phyloP scores from a whole-genome alignment of 495 filamentous ascomycete genomes.

The Lindgomyces ingoldianus region DNA sequence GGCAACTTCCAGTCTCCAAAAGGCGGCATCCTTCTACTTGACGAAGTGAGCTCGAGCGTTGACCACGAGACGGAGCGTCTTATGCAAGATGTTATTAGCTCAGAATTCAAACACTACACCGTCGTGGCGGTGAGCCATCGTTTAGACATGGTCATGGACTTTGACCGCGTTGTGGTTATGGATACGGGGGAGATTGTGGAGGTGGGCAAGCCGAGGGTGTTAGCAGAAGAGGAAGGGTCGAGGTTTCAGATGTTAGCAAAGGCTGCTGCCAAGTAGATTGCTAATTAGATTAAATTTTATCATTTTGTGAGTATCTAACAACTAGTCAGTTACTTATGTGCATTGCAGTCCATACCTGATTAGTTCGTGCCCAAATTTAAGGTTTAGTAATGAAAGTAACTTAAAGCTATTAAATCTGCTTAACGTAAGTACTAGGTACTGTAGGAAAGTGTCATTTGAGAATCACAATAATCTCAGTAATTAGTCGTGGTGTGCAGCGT shows the following conservation, averaged over 20 bases:
- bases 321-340: too few relatives aligned
- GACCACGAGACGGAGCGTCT: slow-evolving; percentile 50
- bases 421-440: too few relatives aligned
- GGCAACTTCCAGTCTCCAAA: background rate
- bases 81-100: slow-evolving; percentile 50
- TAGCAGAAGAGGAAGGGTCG: slow-evolving; percentile 37
- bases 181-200: slow-evolving; percentile 48
- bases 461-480: too few relatives aligned
- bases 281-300: too few relatives aligned
- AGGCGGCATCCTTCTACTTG: slow-evolving; percentile 8
- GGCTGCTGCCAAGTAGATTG: too few relatives aligned
- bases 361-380: too few relatives aligned
- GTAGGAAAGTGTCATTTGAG: too few relatives aligned
- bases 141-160: slow-evolving; percentile 51
- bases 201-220: slow-evolving; percentile 42
- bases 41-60: slow-evolving; percentile 40
- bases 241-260: slow-evolving; percentile 43
- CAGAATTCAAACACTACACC: slow-evolving; percentile 51
- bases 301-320: too few relatives aligned
- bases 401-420: too few relatives aligned
- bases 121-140: slow-evolving; percentile 54
- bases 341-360: too few relatives aligned
- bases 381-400: too few relatives aligned
- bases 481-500: too few relatives aligned
- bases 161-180: slow-evolving; percentile 53